Evolutionary conservation across 192 early-diverging fungal species (phyloP).

Genomic region (Jimgerdemannia lactiflua): DNA sequence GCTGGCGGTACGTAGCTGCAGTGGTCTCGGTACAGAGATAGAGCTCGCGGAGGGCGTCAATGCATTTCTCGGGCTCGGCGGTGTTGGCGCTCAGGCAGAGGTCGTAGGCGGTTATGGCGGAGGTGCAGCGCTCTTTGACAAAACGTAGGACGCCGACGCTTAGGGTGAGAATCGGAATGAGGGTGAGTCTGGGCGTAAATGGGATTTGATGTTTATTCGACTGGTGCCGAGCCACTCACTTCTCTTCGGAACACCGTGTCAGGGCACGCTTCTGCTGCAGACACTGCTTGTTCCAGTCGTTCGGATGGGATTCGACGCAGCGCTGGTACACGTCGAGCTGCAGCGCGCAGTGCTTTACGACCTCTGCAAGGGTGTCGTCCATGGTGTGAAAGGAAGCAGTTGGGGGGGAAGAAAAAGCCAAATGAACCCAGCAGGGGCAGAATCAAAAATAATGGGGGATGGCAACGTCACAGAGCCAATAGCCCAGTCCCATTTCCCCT

Average conservation of each 20-base stretch:
- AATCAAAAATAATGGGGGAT: too few species aligned
- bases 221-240: slow-evolving; percentile 27
- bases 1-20: slow-evolving; percentile 22
- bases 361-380: slow-evolving; percentile 53
- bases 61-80: slow-evolving; percentile 44
- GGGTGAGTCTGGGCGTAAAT: background rate
- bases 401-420: too few species aligned
- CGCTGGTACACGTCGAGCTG: slow-evolving; percentile 53
- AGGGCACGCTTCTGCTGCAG: slow-evolving; percentile 50
- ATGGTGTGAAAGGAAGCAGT: slow-evolving; percentile 12
- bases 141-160: slow-evolving; percentile 52
- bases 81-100: slow-evolving; percentile 44
- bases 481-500: too few species aligned
- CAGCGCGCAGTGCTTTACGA: slow-evolving; percentile 54
- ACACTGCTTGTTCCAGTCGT: slow-evolving; percentile 54
- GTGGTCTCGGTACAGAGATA: slow-evolving; percentile 52
- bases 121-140: slow-evolving; percentile 53
- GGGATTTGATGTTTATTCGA: background rate
- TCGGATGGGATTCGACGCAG: slow-evolving; percentile 49
- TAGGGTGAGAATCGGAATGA: slow-evolving; percentile 15
- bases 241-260: slow-evolving; percentile 57
- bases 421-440: too few species aligned
- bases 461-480: too few species aligned
- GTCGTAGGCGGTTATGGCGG: slow-evolving; percentile 50
- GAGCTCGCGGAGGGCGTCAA: slow-evolving; percentile 45